Evolutionary conservation across 192 early-diverging fungal genomes (phyloP).

Genomic region (Podila epigama): DNA sequence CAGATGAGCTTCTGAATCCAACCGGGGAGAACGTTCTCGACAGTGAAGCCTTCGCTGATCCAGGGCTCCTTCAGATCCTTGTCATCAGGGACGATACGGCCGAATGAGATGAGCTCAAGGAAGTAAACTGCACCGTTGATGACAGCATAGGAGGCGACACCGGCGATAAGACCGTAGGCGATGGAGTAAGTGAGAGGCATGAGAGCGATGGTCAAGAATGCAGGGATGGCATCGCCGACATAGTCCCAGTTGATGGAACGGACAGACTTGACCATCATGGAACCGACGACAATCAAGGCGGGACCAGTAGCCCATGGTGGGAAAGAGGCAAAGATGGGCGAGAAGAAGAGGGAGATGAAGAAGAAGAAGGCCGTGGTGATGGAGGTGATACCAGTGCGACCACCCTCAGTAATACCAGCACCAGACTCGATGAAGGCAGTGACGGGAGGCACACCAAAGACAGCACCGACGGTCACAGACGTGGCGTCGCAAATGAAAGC

Average conservation of each 20-base stretch:
- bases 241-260: constrained; percentile 81
- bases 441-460: constrained; percentile 73
- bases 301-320: constrained; percentile 89
- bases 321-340: constrained; percentile 83
- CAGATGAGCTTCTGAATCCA: constrained; percentile 1
- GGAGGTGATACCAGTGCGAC: constrained; percentile 77
- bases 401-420: constrained; percentile 84
- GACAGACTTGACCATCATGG: constrained; percentile 75
- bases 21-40: neutral
- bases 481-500: constrained; percentile 78
- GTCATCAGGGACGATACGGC: constrained; percentile 50
- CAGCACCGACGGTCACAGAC: constrained; percentile 68
- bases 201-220: constrained; percentile 75
- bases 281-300: constrained; percentile 78
- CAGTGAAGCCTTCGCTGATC: neutral
- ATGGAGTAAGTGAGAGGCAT: constrained; percentile 84
- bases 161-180: constrained; percentile 82
- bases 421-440: constrained; percentile 83
- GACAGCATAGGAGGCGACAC: constrained; percentile 69
- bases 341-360: constrained; percentile 79
- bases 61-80: constrained; percentile 8
- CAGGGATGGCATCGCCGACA: constrained; percentile 75
- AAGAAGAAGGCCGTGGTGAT: constrained; percentile 69
- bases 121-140: constrained; percentile 68
- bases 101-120: constrained; percentile 58